Evolutionary conservation across 1,284 basidiomycete genomes (phyloP), one percentile per base, ranked within the genome.

Genomic region (Tylopilus orsonianus): DNA sequence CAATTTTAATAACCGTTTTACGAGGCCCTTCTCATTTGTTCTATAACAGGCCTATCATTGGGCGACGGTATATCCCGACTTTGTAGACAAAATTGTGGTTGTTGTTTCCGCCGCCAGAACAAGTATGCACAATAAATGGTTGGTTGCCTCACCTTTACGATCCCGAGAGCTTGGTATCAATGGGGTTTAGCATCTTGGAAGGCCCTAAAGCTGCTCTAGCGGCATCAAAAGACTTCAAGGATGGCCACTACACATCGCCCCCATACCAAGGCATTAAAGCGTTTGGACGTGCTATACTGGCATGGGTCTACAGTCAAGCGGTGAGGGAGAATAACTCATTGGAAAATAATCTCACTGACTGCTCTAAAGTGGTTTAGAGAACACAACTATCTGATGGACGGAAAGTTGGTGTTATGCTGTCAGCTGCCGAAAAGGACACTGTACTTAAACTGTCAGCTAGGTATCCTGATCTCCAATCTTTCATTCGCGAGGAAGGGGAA

Each of bases 91-190:
- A 77, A 74, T 46, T 37, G 46, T 30, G 35, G 53, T 48, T 27
- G 22, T 55, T 34, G 41, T 50, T 39, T 54, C 44, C 12, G 37
- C 41, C 16, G 81, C 79, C 4, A 72, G 75, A 42, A 81, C 79
- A 5, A 80, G 78, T 55, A 73, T 72, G 18, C 79, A 82, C 55
- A 82, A 81, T 57, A 69, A 71, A 66, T 80, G 78, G 79, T 78
- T 32, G 8, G 68, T 44, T 23, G 20, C n/a, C 14, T 27, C n/a
- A 16, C 2, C 19, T 23, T 23, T 18, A 2, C 16, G 18, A 16
- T 29, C 34, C 16, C 23, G 20, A 14, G 26, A 29, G 32, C 1
- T 10, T 44, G 2, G 44, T 8, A 26, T 24, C 10, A 37, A 41
- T 41, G n/a, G n/a, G 26, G 13, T 3, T 37, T 33, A 80, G 78